A percentile compares a stretch with the other conserved stretches of the same genome.
Conservation (phyloP, 2,329 filamentous ascomycete species). For the Penicillium aurantiogriseum region DNA sequence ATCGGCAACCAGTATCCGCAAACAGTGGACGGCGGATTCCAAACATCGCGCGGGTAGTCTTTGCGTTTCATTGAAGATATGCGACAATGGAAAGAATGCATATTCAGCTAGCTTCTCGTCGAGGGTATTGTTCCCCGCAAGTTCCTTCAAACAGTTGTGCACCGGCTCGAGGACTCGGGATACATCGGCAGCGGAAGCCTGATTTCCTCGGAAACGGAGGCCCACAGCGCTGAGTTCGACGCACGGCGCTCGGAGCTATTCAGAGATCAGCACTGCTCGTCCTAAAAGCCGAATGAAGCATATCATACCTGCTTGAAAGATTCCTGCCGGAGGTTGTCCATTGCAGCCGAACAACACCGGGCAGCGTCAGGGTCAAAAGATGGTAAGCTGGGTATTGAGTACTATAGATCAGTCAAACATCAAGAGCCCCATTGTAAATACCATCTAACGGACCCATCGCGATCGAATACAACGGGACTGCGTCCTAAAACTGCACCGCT, state of each 20-base stretch:
- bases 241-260: constrained; percentile 57
- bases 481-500: constrained; percentile 18
- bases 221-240: constrained; percentile 58
- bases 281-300: background rate
- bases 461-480: constrained; percentile 9
- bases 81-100: constrained; percentile 87
- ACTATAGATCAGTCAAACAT: background rate
- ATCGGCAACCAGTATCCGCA: constrained; percentile 69
- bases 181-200: constrained; percentile 48
- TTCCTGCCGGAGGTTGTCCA: constrained; percentile 42
- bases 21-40: constrained; percentile 73
- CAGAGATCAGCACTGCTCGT: background rate
- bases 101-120: constrained; percentile 89
- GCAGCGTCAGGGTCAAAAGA: background rate
- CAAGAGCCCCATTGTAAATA: background rate
- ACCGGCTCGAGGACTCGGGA: constrained; percentile 49
- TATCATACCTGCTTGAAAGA: constrained; percentile 41
- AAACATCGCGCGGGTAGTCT: constrained; percentile 66
- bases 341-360: constrained; percentile 15
- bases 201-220: constrained; percentile 50
- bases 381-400: background rate
- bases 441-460: background rate
- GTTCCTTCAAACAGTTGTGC: constrained; percentile 36
- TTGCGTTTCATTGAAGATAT: constrained; percentile 75
- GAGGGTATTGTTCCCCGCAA: constrained; percentile 49